phyloP scores from a whole-genome alignment of 2,329 filamentous ascomycete species.

The Beauveria rudraprayagi region DNA sequence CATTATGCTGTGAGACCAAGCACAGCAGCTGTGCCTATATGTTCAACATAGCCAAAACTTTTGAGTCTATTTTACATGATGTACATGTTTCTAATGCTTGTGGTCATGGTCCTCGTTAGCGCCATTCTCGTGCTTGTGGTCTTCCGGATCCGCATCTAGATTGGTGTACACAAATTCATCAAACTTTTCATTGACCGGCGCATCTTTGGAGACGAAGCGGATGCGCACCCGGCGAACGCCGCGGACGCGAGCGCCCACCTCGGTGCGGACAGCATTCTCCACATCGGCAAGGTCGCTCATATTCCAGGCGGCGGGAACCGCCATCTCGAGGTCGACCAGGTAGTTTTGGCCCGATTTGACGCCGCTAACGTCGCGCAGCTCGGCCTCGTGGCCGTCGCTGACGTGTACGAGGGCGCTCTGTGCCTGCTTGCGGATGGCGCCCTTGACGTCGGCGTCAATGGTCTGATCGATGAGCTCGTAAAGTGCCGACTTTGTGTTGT shows the following conservation, averaged over 20 bases:
- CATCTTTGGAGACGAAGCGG: constrained; percentile 68
- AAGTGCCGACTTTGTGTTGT: constrained; percentile 74
- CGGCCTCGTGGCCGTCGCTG: constrained; percentile 48
- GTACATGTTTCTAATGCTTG: constrained; percentile 6
- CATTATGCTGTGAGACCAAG: background rate
- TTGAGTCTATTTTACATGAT: background rate
- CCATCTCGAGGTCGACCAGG: constrained; percentile 80
- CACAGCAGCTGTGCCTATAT: background rate
- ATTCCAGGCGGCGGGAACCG: constrained; percentile 68
- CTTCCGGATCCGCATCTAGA: constrained; percentile 55
- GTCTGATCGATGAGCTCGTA: constrained; percentile 86
- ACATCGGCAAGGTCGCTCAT: constrained; percentile 61
- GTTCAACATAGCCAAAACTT: background rate
- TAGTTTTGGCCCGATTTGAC: constrained; percentile 97
- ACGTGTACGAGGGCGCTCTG: constrained; percentile 49
- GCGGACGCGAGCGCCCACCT: constrained; percentile 67
- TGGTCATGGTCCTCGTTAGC: background rate
- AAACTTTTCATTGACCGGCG: constrained; percentile 47
- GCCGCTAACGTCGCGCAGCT: constrained; percentile 73
- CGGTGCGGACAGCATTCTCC: constrained; percentile 65
- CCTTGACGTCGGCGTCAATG: constrained; percentile 77
- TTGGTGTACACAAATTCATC: constrained; percentile 73
- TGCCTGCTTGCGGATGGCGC: constrained; percentile 59
- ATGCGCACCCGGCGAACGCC: constrained; percentile 79
- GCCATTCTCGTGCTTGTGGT: constrained; percentile 5